Percentiles rank a stretch among this genome's conserved stretches.
Conservation (phyloP, 2,329 filamentous ascomycete species). For the Microthyrium microscopicum region DNA sequence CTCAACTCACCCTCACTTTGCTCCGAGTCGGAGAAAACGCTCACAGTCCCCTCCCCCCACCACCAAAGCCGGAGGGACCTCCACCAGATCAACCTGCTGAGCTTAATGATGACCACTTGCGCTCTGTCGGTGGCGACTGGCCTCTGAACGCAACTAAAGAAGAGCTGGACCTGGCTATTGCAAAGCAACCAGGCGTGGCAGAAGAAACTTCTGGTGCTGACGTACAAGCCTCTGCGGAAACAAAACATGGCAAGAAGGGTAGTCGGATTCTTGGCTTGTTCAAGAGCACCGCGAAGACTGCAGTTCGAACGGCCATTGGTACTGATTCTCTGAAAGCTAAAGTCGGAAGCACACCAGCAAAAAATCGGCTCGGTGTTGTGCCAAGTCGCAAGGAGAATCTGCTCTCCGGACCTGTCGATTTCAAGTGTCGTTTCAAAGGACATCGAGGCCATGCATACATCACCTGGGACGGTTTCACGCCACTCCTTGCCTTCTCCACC, state of each 20-base stretch:
- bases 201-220: conserved; percentile 35
- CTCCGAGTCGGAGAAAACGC: conserved; percentile 70
- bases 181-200: conserved; percentile 27
- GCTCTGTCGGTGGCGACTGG: conserved; percentile 33
- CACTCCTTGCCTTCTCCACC: conserved; percentile 49
- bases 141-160: conserved; percentile 44
- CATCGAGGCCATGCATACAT: conserved; percentile 59
- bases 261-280: conserved; percentile 45
- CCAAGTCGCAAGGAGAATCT: conserved; percentile 29
- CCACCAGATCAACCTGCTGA: conserved; percentile 31
- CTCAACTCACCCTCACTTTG: conserved; percentile 65
- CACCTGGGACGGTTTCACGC: conserved; percentile 47
- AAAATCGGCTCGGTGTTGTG: conserved; percentile 55
- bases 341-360: conserved; percentile 42
- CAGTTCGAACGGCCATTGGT: conserved; percentile 54
- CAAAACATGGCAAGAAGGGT: conserved; percentile 31
- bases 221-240: conserved; percentile 32
- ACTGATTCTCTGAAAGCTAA: conserved; percentile 57
- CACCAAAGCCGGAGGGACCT: conserved; percentile 30
- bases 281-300: conserved; percentile 52
- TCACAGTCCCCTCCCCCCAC: conserved; percentile 56
- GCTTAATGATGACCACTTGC: conserved; percentile 32
- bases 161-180: conserved; percentile 49
- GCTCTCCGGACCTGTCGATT: conserved; percentile 54
- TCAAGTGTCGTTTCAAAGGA: conserved; percentile 53